Base-by-base conservation (phyloP, 2,329 filamentous ascomycete genomes). In the Ascochyta fabae region DNA sequence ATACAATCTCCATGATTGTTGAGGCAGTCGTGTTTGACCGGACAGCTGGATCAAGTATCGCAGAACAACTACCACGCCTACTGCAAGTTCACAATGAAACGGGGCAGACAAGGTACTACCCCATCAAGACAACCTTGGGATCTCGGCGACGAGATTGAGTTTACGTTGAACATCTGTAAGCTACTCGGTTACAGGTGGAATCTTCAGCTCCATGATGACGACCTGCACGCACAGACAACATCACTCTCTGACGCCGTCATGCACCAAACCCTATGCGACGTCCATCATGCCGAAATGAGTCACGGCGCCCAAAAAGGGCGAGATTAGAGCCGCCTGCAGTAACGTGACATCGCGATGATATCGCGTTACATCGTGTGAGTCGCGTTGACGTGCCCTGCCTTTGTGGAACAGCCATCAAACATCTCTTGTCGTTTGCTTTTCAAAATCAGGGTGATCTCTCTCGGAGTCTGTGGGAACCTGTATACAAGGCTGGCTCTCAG, bases 291-390 rank as follows among this genome's bases (percentile, higher is more conserved):
- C 47, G 26, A 23, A 51, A 47, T 56, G 53, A 56, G 47, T 56
- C 53, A 51, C 47, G 7, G 27, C 34, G 29, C 41, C 53, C 53
- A 24, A 50, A 50, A 19, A 19, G 38, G 43, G 38, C 33, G 42
- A 39, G 9, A 38, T 46, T 49, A 33, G 42, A 43, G 26, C 47
- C 16, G 33, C 9, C 31, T 35, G 48, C 23, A 27, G 39, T 56
- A 56, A 56, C 53, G 53, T 56, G 53, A 56, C 47, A 56, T 47
- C 53, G 53, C 47, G 53, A 51, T 24, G 39, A 56, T 36, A 26
- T 47, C 53, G 53, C 53, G 53, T 56, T 51, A 51, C 53, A 56
- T 56, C 53, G 53, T 42, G 47, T 56, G 47, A 29, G 36, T 51
- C 53, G 53, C 48, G 53, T 48, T 39, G 47, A 47, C 19, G 26